Evolutionary conservation across 345 rosid genomes (phyloP).

Genomic region (Draba incana): DNA sequence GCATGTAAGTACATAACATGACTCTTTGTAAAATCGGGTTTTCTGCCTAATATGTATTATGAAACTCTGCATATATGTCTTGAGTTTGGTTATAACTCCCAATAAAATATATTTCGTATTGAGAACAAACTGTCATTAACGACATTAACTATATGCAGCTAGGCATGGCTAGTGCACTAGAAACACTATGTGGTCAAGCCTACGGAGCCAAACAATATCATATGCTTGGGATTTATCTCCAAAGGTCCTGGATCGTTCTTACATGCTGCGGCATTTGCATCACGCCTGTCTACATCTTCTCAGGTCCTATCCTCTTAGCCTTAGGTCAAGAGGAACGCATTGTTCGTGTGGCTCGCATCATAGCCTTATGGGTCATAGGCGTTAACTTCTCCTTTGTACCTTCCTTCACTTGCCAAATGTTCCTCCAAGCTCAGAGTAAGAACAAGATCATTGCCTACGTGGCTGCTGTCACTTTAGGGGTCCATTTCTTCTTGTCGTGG

Average conservation of each 20-base stretch:
- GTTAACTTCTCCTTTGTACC: conserved; percentile 46
- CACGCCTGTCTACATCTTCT: conserved; percentile 58
- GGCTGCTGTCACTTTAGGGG: conserved; percentile 48
- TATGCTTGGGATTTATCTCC: conserved; percentile 80
- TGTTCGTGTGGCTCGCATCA: conserved; percentile 45
- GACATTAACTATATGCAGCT: conserved; percentile 44
- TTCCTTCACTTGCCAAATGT: conserved; percentile 40
- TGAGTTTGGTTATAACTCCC: too few species aligned
- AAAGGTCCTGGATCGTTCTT: conserved; percentile 76
- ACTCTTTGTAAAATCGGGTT: too few species aligned
- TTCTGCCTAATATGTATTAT: too few species aligned
- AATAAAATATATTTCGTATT: background rate
- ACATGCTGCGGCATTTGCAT: conserved; percentile 38
- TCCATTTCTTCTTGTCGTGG: conserved; percentile 46
- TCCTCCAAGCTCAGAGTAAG: conserved; percentile 43
- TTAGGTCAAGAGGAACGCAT: conserved; percentile 61
- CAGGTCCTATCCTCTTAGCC: conserved; percentile 49
- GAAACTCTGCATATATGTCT: too few species aligned
- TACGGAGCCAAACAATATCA: conserved; percentile 70
- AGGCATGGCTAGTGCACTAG: conserved; percentile 80
- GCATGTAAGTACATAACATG: too few species aligned
- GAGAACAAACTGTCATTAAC: background rate
- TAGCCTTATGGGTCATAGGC: conserved; percentile 60
- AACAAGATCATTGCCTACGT: conserved; percentile 44
- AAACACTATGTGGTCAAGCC: conserved; percentile 84